These are phyloP conservation scores for Cylindrotheca fusiformis DNA, from an alignment of 108 stramenopile genomes.

Conservation along the genomic window DNA sequence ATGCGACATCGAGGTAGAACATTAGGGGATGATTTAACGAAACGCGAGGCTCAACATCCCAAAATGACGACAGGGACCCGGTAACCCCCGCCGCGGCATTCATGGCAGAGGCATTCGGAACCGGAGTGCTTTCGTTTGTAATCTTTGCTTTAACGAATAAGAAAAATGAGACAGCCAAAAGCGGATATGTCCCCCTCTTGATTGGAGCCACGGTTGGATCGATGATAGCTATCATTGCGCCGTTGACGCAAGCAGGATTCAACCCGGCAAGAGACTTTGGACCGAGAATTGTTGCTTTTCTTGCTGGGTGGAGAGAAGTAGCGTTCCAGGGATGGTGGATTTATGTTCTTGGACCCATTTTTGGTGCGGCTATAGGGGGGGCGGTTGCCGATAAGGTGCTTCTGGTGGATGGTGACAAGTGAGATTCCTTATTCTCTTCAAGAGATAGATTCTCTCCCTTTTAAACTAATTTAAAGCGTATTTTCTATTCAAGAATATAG, in stretches of 20 bases:
- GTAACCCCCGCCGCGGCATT: conserved; percentile 28
- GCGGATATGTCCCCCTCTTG: conserved; percentile 36
- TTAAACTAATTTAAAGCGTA: no score
- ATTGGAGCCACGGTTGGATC: conserved; percentile 51
- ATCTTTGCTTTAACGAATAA: conserved; percentile 53
- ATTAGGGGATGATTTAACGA: no score
- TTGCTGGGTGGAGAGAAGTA: conserved; percentile 58
- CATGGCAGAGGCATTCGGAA: conserved; percentile 50
- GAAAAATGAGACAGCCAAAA: conserved; percentile 34
- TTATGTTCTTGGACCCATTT: conserved; percentile 49
- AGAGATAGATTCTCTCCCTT: no score
- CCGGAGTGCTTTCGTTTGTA: conserved; percentile 46
- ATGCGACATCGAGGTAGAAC: no score
- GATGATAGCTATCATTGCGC: conserved; percentile 46
- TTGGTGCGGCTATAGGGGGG: conserved; percentile 52
- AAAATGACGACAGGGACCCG: conserved; percentile 27
- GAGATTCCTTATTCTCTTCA: neutral
- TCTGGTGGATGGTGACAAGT: conserved; percentile 11
- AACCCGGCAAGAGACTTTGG: conserved; percentile 76
- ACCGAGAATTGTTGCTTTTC: conserved; percentile 52
- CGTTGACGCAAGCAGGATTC: conserved; percentile 65
- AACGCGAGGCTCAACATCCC: no score
- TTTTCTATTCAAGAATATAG: no score
- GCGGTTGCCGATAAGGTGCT: conserved; percentile 44
- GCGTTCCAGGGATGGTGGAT: conserved; percentile 61